A percentile compares a stretch with the other conserved stretches of the same genome.
Conservation (phyloP, 192 early-diverging fungal species). For the Ramicandelaber brevisporus region DNA sequence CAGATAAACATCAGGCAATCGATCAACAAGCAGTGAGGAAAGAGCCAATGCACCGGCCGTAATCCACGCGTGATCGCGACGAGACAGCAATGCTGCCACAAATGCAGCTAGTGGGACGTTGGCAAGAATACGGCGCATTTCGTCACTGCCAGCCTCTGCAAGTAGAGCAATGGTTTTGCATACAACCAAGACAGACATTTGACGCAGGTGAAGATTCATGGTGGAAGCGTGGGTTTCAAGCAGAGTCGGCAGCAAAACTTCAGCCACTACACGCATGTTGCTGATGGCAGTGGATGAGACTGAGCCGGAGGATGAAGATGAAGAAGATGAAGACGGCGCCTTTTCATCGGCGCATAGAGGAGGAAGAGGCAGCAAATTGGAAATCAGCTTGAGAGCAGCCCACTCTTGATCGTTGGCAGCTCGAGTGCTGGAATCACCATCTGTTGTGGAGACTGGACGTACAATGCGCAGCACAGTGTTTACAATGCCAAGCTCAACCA, state of each 20-base stretch:
- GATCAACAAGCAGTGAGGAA: constrained; percentile 29
- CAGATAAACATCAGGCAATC: constrained; percentile 25
- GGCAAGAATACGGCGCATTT: background rate
- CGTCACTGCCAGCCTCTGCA: background rate
- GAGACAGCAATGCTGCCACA: constrained; percentile 15
- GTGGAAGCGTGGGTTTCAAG: too few species aligned
- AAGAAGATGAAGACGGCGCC: too few species aligned
- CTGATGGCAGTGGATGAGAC: too few species aligned
- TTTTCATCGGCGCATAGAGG: too few species aligned
- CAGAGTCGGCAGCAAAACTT: too few species aligned
- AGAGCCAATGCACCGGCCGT: constrained; percentile 31
- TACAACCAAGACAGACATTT: background rate
- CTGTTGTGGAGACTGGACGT: too few species aligned
- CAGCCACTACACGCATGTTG: too few species aligned
- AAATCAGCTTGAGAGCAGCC: too few species aligned
- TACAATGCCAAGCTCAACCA: constrained; percentile 5
- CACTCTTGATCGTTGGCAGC: constrained; percentile 6
- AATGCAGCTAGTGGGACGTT: constrained; percentile 19
- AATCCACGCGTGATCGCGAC: constrained; percentile 21
- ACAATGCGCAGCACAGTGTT: too few species aligned
- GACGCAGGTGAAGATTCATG: too few species aligned
- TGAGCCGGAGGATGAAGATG: too few species aligned
- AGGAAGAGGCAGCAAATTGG: too few species aligned
- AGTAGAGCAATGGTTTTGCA: background rate
- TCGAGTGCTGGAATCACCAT: constrained; percentile 3